Base-by-base conservation (phyloP, 1,284 basidiomycete genomes). In the Pisolithus thermaeus region DNA sequence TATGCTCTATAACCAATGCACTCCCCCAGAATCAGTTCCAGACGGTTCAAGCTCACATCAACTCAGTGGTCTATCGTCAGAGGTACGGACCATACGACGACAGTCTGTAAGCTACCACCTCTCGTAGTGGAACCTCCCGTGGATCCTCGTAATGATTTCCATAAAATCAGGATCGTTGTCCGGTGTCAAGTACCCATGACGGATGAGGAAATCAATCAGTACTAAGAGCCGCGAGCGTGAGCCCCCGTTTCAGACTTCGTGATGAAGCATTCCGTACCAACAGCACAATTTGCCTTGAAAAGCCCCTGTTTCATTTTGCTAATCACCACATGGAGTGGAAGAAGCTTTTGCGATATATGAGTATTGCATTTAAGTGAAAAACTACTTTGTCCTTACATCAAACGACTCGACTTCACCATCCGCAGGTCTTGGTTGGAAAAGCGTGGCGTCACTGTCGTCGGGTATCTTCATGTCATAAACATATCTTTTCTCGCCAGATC, bases 341-440 rank as follows among this genome's bases (percentile, higher is more conserved):
- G 69, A 35, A 90, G 70, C 89, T 91, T 47, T 44, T 22, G 14
- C 27, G 4, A 30, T 22, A 35, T 12, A 16, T 35, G 1, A 40
- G n/a, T 30, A 3, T 35, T 22, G 40, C n/a, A 30, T 6, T 37
- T 7, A 27, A 41, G 27, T 30, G 22, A 37, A 18, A 39, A 39
- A 23, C 22, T 11, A 14, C 38, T 27, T 28, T n/a, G 2, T 28
- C 22, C 69, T 53, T 51, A 87, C 89, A 72, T 87, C 83, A 61
- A 97, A 98, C 1, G 79, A 86, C 63, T 97, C 92, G 4, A 97
- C 95, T 66, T 98, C 96, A 30, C 90, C 93, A 59, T 98, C 96
- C 37, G 83, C 75, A 0, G 94, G 94, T 45, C 74, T 76, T 1
- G 91, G 90, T 39, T 77, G 70, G 56, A 90, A 83, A 4, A 68